These are phyloP conservation scores for Acacia confusa DNA, from an alignment of 306 rosid genomes.

Conservation along the genomic window DNA sequence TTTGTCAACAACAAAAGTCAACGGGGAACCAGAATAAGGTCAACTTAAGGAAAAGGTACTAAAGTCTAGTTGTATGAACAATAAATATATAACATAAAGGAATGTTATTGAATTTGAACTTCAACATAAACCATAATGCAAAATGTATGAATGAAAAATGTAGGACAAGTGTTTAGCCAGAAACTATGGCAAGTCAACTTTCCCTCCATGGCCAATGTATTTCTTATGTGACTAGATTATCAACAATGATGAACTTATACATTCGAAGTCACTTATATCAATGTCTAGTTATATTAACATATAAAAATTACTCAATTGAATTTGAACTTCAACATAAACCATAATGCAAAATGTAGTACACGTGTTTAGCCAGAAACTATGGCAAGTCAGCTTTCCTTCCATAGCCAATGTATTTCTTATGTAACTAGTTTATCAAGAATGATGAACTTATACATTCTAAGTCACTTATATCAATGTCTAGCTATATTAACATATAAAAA, in stretches of 20 bases:
- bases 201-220: background rate
- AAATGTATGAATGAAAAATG: background rate
- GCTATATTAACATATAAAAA: constrained; percentile 2
- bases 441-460: background rate
- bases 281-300: constrained; percentile 14
- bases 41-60: background rate
- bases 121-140: constrained; percentile 1
- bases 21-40: background rate
- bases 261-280: background rate
- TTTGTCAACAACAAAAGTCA: background rate
- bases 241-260: background rate
- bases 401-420: background rate
- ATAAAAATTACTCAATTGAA: background rate
- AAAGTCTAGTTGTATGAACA: background rate
- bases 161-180: constrained; percentile 8
- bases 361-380: constrained; percentile 6
- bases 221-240: background rate
- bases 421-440: background rate
- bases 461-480: background rate
- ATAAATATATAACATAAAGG: constrained; percentile 6
- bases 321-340: no score
- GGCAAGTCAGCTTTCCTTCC: constrained; percentile 13
- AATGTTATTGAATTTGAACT: constrained; percentile 1
- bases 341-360: no score
- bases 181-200: constrained; percentile 8